Base-by-base conservation (phyloP, 2,329 filamentous ascomycete species). In the Daldinia sp. region DNA sequence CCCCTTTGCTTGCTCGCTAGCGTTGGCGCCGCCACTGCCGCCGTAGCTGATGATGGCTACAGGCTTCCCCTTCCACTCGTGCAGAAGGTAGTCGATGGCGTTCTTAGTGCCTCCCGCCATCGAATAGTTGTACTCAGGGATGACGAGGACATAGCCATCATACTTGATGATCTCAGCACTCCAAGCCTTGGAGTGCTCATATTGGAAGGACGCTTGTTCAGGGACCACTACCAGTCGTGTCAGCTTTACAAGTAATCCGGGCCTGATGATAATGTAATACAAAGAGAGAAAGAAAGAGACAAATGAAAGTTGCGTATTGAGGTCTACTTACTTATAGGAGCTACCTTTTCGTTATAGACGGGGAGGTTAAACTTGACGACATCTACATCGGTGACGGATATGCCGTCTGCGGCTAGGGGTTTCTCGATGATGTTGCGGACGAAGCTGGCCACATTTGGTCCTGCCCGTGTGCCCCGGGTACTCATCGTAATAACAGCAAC, bases 81-180 rank as follows among this genome's bases (percentile, higher is more conserved):
- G 78, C 71, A 82, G 84, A 0, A 90, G 81, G 73, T 88, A 90
- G 74, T 90, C 88, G 62, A 90, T 82, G 5, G 88, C 87, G 73
- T 89, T 90, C 80, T 90, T 90, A 55, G 87, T 77, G 6, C 79
- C 82, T 0, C 83, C 87, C 0, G 87, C 80, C 5, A 88, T 78
- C 26, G 85, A 83, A 74, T 79, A 85, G 79, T 90, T 89, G 74
- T 89, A 90, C 75, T 87, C 82, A 1, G 84, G 82, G n/a, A 82
- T 80, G 48, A 87, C 81, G 54, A 87, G 77, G 37, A 88, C 74
- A 74, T 85, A 86, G 15, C 74, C 84, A 55, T 84, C 81, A 75
- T 84, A 80, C 28, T 76, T 75, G n/a, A 75, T 69, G 42, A 87
- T 83, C 67, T 80, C 79, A 4, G 72, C 73, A 35, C 78, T 82